Evolutionary conservation across 495 filamentous ascomycete species (phyloP).

Genomic region (Penicillium dipodomyicola): DNA sequence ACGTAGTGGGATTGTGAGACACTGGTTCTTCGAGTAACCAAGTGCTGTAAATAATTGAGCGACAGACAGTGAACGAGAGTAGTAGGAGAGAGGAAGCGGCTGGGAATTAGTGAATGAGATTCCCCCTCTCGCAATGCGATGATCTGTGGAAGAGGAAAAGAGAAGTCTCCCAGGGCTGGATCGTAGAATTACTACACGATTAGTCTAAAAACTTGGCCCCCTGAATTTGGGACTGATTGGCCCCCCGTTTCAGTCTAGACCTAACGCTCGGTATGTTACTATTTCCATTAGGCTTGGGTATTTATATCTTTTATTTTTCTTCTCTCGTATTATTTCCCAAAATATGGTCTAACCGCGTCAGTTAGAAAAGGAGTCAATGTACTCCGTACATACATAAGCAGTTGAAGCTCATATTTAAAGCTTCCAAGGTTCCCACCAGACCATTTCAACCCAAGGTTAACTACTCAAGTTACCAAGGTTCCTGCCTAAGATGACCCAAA

Average conservation of each 20-base stretch:
- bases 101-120: slow-evolving; percentile 9
- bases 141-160: slow-evolving; percentile 8
- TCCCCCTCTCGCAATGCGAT: slow-evolving; percentile 8
- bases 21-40: slow-evolving; percentile 11
- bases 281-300: slow-evolving; percentile 2
- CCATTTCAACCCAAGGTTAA: slow-evolving; percentile 2
- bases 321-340: background rate
- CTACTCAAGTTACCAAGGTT: background rate
- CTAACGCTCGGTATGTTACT: slow-evolving; percentile 8
- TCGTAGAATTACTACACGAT: slow-evolving; percentile 1
- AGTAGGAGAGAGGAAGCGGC: slow-evolving; percentile 7
- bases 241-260: slow-evolving; percentile 12
- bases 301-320: background rate
- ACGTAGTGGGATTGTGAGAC: slow-evolving; percentile 1
- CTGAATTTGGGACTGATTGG: slow-evolving; percentile 15
- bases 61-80: slow-evolving; percentile 1
- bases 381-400: background rate
- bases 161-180: slow-evolving; percentile 8
- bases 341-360: background rate
- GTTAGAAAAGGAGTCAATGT: background rate
- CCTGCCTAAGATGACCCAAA: background rate
- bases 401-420: slow-evolving; percentile 1
- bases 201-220: slow-evolving; percentile 10
- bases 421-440: background rate
- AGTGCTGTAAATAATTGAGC: background rate